Evolutionary conservation across 31 red algal species (phyloP).

Genomic region (Odonthalia washingtoniensis): DNA sequence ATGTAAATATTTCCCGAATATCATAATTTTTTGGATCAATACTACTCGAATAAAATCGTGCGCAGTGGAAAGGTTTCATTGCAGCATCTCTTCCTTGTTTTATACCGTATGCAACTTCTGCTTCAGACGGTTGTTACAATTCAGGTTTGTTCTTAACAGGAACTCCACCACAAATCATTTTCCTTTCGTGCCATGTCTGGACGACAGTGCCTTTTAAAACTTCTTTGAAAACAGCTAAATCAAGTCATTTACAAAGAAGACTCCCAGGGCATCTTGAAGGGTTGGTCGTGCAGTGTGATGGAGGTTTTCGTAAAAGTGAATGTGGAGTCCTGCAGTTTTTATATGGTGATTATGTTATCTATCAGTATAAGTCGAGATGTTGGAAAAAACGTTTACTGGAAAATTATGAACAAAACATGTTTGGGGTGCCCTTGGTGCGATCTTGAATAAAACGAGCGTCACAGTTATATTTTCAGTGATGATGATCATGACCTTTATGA

Average conservation of each 20-base stretch:
- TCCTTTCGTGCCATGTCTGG: slow-evolving; percentile 98
- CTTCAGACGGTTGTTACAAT: slow-evolving; percentile 89
- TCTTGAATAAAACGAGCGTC: too few relatives aligned
- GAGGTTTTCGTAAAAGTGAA: slow-evolving; percentile 83
- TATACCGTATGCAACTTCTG: slow-evolving; percentile 79
- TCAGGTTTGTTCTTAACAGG: slow-evolving; percentile 90
- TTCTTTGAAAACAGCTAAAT: too few relatives aligned
- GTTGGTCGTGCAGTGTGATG: slow-evolving; percentile 85
- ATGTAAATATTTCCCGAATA: slow-evolving; percentile 92
- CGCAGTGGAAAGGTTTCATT: slow-evolving; percentile 83
- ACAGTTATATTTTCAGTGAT: too few relatives aligned
- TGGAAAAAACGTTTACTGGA: slow-evolving; percentile 77
- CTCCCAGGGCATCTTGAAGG: slow-evolving; percentile 93
- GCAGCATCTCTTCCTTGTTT: slow-evolving; percentile 93
- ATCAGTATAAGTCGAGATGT: slow-evolving; percentile 88
- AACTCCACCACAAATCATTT: slow-evolving; percentile 86
- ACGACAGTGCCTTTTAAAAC: slow-evolving; percentile 96
- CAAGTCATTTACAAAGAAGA: slow-evolving; percentile 96
- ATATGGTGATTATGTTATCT: slow-evolving; percentile 97
- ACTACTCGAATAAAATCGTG: slow-evolving; percentile 89
- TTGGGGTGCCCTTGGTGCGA: background rate
- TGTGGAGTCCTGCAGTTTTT: slow-evolving; percentile 83
- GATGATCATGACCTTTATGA: too few relatives aligned
- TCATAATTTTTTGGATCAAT: slow-evolving; percentile 95
- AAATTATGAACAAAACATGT: slow-evolving; percentile 56